Base-by-base conservation (phyloP, 768 basidiomycete genomes). In the Lentinus brumalis region DNA sequence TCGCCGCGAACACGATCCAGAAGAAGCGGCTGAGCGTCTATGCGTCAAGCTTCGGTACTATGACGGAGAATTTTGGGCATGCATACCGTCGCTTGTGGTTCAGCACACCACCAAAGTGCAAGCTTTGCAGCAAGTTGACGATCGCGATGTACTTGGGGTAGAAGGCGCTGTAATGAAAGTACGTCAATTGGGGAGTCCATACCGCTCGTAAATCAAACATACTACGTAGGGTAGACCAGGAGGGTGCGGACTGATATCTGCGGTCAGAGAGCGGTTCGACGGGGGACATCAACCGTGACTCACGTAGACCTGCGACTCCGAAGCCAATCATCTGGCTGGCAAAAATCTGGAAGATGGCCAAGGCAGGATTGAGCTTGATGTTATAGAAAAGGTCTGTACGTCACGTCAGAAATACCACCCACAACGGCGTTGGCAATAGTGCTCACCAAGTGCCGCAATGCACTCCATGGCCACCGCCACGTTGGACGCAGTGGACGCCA, bases 391-490 rank as follows among this genome's bases (percentile, higher is more conserved):
- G 70, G 63, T 84, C 82, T 80, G 40, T 5, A 41, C 29, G 10
- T 50, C n/a, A n/a, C 29, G 16, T 53, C 32, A 46, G 0, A 5
- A 21, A 15, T 26, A 12, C 10, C 4, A 50, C 30, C 9, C 14
- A 29, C 21, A 40, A 9, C 21, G n/a, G 10, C 18, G n/a, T 41
- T n/a, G 12, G 6, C 26, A 59, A 35, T 7, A 5, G 4, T 71
- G 78, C 46, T 74, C 66, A 65, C 81, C 79, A 40, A 86, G 76
- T 0, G 84, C 83, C 3, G 85, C 85, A 55, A 86, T 84, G 61
- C 86, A 79, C 56, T 79, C 83, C 68, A 86, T 85, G 0, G 83
- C 84, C 11, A 83, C 73, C 0, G 86, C 84, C 1, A 84, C 83
- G 2, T 79, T 77, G 1, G 83, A 81, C 2, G 86, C 86, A 0